These are phyloP conservation scores for Nidula niveotomentosa DNA, from an alignment of 1,284 basidiomycete genomes.

Conservation along the genomic window DNA sequence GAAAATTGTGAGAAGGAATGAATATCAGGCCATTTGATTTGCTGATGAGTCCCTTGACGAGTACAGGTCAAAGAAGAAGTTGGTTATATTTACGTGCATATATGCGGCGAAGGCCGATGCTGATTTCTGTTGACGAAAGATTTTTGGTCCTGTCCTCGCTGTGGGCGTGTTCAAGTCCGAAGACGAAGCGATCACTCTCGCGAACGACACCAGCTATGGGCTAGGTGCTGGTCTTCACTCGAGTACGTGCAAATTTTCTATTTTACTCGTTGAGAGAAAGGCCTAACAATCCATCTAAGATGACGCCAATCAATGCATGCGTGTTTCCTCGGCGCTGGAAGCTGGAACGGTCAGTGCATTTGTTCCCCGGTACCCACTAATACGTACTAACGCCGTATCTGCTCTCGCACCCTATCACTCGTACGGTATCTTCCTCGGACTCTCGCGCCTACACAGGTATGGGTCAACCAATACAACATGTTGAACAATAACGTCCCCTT, in stretches of 20 bases:
- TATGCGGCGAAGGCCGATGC: neutral
- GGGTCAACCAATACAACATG: slow-evolving; percentile 74
- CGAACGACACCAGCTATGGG: slow-evolving; percentile 85
- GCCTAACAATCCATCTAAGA: slow-evolving; percentile 32
- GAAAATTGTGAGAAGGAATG: slow-evolving; percentile 67
- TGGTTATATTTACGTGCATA: slow-evolving; percentile 12
- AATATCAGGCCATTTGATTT: neutral
- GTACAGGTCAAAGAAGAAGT: slow-evolving; percentile 74
- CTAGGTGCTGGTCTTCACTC: slow-evolving; percentile 78
- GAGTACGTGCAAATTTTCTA: slow-evolving; percentile 13
- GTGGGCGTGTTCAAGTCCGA: slow-evolving; percentile 74
- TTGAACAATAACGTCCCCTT: slow-evolving; percentile 71
- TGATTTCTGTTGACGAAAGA: slow-evolving; percentile 65
- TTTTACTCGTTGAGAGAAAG: neutral
- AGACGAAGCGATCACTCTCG: slow-evolving; percentile 56
- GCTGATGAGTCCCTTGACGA: slow-evolving; percentile 5
- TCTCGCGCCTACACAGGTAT: slow-evolving; percentile 71
- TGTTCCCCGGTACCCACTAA: too few relatives aligned
- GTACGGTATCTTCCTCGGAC: slow-evolving; percentile 6
- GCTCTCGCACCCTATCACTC: too few relatives aligned
- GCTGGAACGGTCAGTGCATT: slow-evolving; percentile 72
- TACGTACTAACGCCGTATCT: too few relatives aligned
- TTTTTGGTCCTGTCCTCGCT: slow-evolving; percentile 84
- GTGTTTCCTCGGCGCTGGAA: slow-evolving; percentile 79
- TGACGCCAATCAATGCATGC: slow-evolving; percentile 86